Base-by-base conservation (phyloP, 495 filamentous ascomycete genomes). In the Podospora pseudoanserina region DNA sequence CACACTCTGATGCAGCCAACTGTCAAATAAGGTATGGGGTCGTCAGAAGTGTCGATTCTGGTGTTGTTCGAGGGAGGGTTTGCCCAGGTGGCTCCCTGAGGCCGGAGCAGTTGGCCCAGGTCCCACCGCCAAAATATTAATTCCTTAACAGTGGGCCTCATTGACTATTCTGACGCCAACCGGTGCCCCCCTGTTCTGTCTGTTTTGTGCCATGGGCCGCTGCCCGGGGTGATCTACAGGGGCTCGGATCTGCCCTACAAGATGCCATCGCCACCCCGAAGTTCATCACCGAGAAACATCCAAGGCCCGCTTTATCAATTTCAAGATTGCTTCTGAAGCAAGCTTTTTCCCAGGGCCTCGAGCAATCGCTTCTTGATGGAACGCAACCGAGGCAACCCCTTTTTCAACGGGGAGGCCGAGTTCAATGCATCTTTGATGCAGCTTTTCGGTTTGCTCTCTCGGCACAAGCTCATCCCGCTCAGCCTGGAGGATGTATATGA, bases 391-490 rank as follows among this genome's bases (percentile, higher is more conserved):
- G 56, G 80, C 78, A 16, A 71, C 68, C 32, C 68, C 78, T 65
- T 71, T 79, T 62, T 76, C 78, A 26, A 79, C 81, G 1, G 77
- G 72, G 18, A 84, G 27, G 5, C 75, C 74, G n/a, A 82, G 68
- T 28, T 80, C 79, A 67, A 75, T 44, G 65, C 81, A 83, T 55
- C 76, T 75, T 60, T 79, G 70, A 49, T 74, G 75, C 23, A 92
- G 78, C 67, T 82, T 75, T 16, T 80, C 81, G 5, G 81, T 82
- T 49, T 89, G 87, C 44, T 84, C 80, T 39, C 76, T 68, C 3
- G 90, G 89, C 2, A 93, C 87, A 0, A 93, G 79, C 72, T 92
- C 90, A 72, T 94, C 91, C 58, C 83, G 83, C 26, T 81, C 86
- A 0, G 89, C 89, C 62, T 86, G 82, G 15, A 93, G 62, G 5